These are phyloP conservation scores for Athelia sp. DNA, from an alignment of 1,284 basidiomycete species.

Conservation along the genomic window DNA sequence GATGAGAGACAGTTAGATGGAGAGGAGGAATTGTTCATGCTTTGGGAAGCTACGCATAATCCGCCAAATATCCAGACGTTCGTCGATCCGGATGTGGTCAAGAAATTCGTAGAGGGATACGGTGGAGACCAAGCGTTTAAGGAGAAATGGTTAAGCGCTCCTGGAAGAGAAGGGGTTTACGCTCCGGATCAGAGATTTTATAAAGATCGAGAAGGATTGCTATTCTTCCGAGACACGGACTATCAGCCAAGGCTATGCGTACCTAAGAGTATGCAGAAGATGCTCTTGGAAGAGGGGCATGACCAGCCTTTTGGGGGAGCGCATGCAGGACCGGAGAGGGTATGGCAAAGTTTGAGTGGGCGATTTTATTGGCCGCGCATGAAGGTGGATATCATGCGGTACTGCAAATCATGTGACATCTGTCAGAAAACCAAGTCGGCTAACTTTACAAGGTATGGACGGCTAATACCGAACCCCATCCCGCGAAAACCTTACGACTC, in stretches of 20 bases:
- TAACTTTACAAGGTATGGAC: constrained; percentile 22
- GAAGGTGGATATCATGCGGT: constrained; percentile 19
- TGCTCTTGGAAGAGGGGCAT: constrained; percentile 9
- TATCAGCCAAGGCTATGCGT: constrained; percentile 15
- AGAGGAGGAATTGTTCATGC: background rate
- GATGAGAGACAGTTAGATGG: background rate
- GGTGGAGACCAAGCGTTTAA: background rate
- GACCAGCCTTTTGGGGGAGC: constrained; percentile 7
- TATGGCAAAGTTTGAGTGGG: constrained; percentile 12
- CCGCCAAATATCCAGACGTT: background rate
- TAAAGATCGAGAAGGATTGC: constrained; percentile 9
- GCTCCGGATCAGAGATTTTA: constrained; percentile 10
- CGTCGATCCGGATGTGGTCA: background rate
- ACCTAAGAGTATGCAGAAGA: constrained; percentile 2
- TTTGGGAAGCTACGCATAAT: background rate
- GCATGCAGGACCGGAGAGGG: constrained; percentile 9
- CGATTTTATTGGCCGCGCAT: constrained; percentile 29
- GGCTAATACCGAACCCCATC: constrained; percentile 31
- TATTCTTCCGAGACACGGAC: constrained; percentile 19
- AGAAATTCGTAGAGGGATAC: constrained; percentile 1
- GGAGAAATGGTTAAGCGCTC: background rate
- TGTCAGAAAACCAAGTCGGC: constrained; percentile 34
- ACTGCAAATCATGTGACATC: constrained; percentile 25
- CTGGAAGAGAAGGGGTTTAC: background rate
- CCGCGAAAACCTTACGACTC: constrained; percentile 32